Base-by-base conservation (phyloP, 192 early-diverging fungal species). In the Chytriomyces sp. region DNA sequence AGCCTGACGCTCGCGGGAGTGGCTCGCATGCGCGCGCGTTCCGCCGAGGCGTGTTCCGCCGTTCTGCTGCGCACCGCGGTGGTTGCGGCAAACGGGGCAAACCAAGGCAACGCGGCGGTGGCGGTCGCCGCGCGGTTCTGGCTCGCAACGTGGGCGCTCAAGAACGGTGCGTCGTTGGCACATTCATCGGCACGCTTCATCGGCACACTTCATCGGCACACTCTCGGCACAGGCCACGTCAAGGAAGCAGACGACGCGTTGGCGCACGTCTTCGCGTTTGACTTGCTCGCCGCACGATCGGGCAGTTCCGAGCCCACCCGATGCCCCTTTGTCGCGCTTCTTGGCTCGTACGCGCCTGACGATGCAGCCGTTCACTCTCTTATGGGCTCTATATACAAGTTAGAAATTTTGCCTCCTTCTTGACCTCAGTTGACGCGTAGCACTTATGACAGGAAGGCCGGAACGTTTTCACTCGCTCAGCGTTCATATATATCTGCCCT, bases 381-480 rank as follows among this genome's bases (percentile, higher is more conserved):
- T 6, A 67, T 74, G 62, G 73, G 73, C 1, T 19, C 40, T 2
- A 56, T 74, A 32, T 67, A 39, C 73, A 74, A 67, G 73, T 74
- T 10, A 7, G 61, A 63, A 59, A 34, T 30, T 60, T 60, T 32
- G 33, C 22, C 4, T 72, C 14, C 22, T 32, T 25, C 19, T 28
- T 59, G n/a, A 26, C 34, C 33, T n/a, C n/a, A n/a, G n/a, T n/a
- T n/a, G n/a, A n/a, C n/a, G n/a, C n/a, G n/a, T n/a, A n/a, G n/a
- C n/a, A n/a, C 54, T 32, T 59, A 19, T 41, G 8, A 17, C 44
- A 68, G 54, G 56, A 49, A 64, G 40, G 40, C 69, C 22, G 28
- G 36, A 10, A 55, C 69, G 34, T 59, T 57, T 39, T 59, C 55
- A 7, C 19, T 56, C 64, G 80, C 78, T 10, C 30, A 38, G 28